Evolutionary conservation across 768 basidiomycete species (phyloP).

Genomic region (Leccinum variicolor): DNA sequence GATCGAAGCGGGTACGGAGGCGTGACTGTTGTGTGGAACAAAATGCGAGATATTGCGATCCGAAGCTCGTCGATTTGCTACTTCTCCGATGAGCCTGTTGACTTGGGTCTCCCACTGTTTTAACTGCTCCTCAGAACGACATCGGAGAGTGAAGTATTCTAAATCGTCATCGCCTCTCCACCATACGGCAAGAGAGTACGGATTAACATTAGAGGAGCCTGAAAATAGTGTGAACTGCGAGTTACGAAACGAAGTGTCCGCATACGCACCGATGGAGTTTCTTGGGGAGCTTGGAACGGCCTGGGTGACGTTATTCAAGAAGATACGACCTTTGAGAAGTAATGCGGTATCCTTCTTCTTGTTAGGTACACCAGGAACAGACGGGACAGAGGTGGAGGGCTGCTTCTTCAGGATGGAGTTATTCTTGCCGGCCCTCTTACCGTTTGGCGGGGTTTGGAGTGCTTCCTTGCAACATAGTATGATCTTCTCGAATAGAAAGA

Average conservation of each 20-base stretch:
- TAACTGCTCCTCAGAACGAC: constrained; percentile 89
- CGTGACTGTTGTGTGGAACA: constrained; percentile 38
- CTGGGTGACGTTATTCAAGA: constrained; percentile 91
- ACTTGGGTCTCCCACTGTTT: constrained; percentile 90
- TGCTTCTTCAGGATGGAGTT: constrained; percentile 90
- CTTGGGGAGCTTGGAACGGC: constrained; percentile 62
- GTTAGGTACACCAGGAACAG: constrained; percentile 50
- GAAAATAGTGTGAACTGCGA: constrained; percentile 1
- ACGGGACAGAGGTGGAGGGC: constrained; percentile 42
- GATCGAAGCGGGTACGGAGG: constrained; percentile 36
- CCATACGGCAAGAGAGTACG: constrained; percentile 84
- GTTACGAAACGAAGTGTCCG: constrained; percentile 1
- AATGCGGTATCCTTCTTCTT: constrained; percentile 79
- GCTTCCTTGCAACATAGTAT: constrained; percentile 98
- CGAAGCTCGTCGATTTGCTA: constrained; percentile 64
- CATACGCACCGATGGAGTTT: constrained; percentile 56
- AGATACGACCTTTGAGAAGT: constrained; percentile 93
- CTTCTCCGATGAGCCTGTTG: constrained; percentile 79
- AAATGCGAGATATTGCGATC: constrained; percentile 62
- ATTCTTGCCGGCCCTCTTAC: constrained; percentile 75
- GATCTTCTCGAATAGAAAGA: constrained; percentile 98
- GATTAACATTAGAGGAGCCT: constrained; percentile 51
- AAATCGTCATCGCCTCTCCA: constrained; percentile 94
- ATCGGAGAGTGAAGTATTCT: constrained; percentile 92
- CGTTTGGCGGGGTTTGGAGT: constrained; percentile 49